phyloP scores from a whole-genome alignment of 371 early-diverging fungal species.

The Mucor mucedo region DNA sequence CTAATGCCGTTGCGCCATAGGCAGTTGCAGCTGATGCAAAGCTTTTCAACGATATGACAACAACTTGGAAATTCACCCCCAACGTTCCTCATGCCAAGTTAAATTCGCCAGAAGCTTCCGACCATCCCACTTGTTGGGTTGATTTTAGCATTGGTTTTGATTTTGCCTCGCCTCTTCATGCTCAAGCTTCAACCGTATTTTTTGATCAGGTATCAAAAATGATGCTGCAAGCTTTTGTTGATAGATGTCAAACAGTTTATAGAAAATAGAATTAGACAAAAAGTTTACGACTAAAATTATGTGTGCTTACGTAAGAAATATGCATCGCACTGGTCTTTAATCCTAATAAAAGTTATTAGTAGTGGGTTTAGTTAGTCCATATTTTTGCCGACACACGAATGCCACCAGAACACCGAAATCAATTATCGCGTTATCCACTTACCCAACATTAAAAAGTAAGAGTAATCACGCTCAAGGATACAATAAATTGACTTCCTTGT shows the following conservation, averaged over 20 bases:
- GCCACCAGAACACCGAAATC: no score
- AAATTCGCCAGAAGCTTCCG: slow-evolving; percentile 36
- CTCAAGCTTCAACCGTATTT: slow-evolving; percentile 75
- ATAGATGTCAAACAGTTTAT: slow-evolving; percentile 67
- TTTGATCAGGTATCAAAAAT: slow-evolving; percentile 76
- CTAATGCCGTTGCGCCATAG: slow-evolving; percentile 23
- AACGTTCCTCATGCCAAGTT: slow-evolving; percentile 38
- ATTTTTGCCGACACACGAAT: no score
- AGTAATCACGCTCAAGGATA: no score
- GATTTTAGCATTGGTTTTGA: slow-evolving; percentile 82
- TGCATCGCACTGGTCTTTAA: no score
- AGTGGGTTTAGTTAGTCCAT: no score
- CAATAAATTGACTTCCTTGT: no score
- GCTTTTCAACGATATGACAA: slow-evolving; percentile 70
- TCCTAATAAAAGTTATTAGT: no score
- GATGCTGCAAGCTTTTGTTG: slow-evolving; percentile 78
- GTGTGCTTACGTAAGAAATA: no score
- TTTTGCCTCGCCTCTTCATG: slow-evolving; percentile 78
- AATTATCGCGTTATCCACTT: no score
- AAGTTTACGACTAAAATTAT: no score
- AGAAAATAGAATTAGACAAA: slow-evolving; percentile 25
- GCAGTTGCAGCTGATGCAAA: slow-evolving; percentile 72
- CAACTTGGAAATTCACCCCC: slow-evolving; percentile 73
- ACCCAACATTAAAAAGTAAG: no score
- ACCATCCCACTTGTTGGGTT: slow-evolving; percentile 65